These are phyloP conservation scores for Protomyces arabidopsidicola DNA, from an alignment of 1,139 yeast genomes.

Conservation along the genomic window DNA sequence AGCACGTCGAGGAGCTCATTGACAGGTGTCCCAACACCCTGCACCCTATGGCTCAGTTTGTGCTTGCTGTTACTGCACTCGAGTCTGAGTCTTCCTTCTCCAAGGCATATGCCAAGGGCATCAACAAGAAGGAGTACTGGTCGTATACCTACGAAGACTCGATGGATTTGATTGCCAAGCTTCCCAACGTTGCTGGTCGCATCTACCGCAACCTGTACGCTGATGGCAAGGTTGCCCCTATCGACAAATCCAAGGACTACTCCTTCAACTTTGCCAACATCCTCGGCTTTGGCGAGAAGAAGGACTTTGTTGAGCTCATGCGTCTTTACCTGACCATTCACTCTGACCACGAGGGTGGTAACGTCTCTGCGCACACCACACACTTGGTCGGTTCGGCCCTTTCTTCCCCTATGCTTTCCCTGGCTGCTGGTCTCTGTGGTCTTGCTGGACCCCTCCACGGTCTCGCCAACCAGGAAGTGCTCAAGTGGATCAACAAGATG, in stretches of 20 bases:
- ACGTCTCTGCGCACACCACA: slow-evolving; percentile 95
- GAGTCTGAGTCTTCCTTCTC: slow-evolving; percentile 59
- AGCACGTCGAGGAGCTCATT: slow-evolving; percentile 50
- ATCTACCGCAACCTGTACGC: slow-evolving; percentile 87
- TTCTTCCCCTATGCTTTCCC: slow-evolving; percentile 85
- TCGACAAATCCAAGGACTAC: slow-evolving; percentile 77
- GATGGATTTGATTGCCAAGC: slow-evolving; percentile 79
- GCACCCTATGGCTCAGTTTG: slow-evolving; percentile 69
- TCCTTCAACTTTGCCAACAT: slow-evolving; percentile 82
- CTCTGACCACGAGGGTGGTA: slow-evolving; percentile 98
- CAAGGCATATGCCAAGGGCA: slow-evolving; percentile 65
- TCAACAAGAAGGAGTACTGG: slow-evolving; percentile 64
- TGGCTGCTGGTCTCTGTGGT: slow-evolving; percentile 94
- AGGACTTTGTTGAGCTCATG: slow-evolving; percentile 82
- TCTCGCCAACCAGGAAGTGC: slow-evolving; percentile 96
- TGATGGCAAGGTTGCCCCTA: slow-evolving; percentile 65
- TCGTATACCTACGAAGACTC: slow-evolving; percentile 87
- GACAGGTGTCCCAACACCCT: slow-evolving; percentile 54
- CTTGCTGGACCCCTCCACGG: slow-evolving; percentile 98
- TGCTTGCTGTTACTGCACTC: slow-evolving; percentile 60
- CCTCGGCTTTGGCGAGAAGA: slow-evolving; percentile 75
- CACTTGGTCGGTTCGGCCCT: slow-evolving; percentile 95
- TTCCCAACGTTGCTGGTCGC: slow-evolving; percentile 89
- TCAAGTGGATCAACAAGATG: slow-evolving; percentile 86
- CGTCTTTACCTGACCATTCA: slow-evolving; percentile 91